phyloP scores from a whole-genome alignment of 371 early-diverging fungal species.

The Fennellomyces sp. region DNA sequence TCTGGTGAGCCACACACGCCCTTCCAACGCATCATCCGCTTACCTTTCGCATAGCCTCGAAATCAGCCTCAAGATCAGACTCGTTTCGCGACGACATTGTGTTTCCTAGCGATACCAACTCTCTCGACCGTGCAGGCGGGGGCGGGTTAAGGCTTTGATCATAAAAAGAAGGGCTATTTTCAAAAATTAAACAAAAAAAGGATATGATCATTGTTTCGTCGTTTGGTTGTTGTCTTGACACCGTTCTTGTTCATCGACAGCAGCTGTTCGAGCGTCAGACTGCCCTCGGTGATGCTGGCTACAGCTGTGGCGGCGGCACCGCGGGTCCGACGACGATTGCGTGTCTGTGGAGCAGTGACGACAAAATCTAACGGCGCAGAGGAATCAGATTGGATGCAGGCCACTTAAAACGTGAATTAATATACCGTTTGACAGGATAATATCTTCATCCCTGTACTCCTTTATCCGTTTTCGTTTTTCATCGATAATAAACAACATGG shows the following conservation, averaged over 20 bases:
- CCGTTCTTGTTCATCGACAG: conserved; percentile 6
- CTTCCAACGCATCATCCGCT: background rate
- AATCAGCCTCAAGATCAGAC: conserved; percentile 13
- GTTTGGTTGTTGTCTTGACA: background rate
- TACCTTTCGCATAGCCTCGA: conserved; percentile 13
- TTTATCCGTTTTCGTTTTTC: conserved; percentile 17
- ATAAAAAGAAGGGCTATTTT: no score
- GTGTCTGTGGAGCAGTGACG: conserved; percentile 12
- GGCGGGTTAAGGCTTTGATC: background rate
- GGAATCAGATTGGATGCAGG: no score
- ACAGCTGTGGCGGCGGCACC: background rate
- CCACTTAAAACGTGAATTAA: background rate
- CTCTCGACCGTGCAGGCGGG: conserved; percentile 2
- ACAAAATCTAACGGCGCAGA: conserved; percentile 4
- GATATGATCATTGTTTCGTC: conserved; percentile 18
- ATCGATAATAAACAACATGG: conserved; percentile 19
- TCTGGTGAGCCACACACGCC: no score
- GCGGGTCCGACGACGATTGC: conserved; percentile 7
- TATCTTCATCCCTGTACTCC: conserved; percentile 19
- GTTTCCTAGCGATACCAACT: background rate
- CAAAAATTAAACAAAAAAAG: conserved; percentile 4
- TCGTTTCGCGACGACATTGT: conserved; percentile 6
- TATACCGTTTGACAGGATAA: conserved; percentile 3
- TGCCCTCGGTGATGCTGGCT: background rate
- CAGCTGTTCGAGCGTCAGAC: conserved; percentile 2